Percentiles rank a stretch among this genome's conserved stretches.
Conservation (phyloP, 352 stramenopile species). For the Lagenidium giganteum region DNA sequence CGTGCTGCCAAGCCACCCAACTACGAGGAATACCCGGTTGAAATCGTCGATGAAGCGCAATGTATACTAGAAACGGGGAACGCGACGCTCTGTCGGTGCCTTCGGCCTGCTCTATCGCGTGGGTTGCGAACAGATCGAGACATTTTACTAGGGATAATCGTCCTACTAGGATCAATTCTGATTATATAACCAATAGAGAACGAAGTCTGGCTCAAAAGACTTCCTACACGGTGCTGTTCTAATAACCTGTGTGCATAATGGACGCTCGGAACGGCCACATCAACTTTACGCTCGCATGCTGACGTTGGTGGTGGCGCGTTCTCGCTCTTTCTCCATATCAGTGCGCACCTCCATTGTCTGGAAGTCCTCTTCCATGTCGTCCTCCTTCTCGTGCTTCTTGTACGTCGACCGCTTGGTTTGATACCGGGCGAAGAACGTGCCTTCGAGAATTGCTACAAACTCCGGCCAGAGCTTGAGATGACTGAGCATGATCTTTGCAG, state of each 20-base stretch:
- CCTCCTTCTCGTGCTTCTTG: slow-evolving; percentile 72
- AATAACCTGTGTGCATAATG: too few relatives aligned
- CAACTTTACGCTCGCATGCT: slow-evolving; percentile 12
- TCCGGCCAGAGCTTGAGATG: slow-evolving; percentile 84
- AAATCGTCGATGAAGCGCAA: slow-evolving; percentile 55
- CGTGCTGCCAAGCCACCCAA: slow-evolving; percentile 66
- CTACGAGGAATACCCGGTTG: slow-evolving; percentile 60
- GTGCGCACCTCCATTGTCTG: slow-evolving; percentile 76
- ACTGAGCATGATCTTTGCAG: slow-evolving; percentile 85
- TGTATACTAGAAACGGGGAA: slow-evolving; percentile 33
- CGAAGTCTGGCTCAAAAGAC: too few relatives aligned
- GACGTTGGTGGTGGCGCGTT: slow-evolving; percentile 1
- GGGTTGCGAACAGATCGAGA: slow-evolving; percentile 2
- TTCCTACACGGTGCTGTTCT: too few relatives aligned
- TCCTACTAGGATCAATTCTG: too few relatives aligned
- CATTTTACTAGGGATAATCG: too few relatives aligned
- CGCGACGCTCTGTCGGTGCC: slow-evolving; percentile 35
- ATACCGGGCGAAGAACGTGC: slow-evolving; percentile 82
- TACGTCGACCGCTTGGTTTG: slow-evolving; percentile 50
- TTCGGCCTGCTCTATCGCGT: slow-evolving; percentile 24
- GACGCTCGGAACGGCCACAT: neutral
- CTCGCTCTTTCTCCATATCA: slow-evolving; percentile 57
- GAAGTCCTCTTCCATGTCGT: slow-evolving; percentile 45
- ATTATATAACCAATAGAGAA: too few relatives aligned
- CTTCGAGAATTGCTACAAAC: slow-evolving; percentile 83